Percentiles rank a stretch among this genome's conserved stretches.
These are phyloP conservation scores for Gnomoniopsis sp. DNA, from an alignment of 2,329 filamentous ascomycete species.

Conservation along the genomic window DNA sequence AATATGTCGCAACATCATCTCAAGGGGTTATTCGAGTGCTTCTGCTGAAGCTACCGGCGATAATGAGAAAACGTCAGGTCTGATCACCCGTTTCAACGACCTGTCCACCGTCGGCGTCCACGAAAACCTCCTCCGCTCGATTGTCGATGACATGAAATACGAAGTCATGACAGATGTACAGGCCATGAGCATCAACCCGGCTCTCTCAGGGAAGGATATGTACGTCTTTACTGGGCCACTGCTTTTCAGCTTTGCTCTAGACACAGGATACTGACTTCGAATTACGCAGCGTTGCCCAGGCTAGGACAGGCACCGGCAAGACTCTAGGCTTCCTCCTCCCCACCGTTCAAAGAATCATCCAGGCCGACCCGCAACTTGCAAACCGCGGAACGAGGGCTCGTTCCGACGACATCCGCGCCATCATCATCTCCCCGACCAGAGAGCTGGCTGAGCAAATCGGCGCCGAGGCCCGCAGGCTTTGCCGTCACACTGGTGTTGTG, in stretches of 20 bases:
- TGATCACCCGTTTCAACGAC: conserved; percentile 41
- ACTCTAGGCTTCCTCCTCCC: conserved; percentile 91
- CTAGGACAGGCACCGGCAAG: conserved; percentile 96
- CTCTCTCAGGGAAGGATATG: conserved; percentile 78
- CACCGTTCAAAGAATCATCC: conserved; percentile 74
- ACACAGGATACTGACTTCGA: conserved; percentile 20
- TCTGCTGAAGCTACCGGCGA: conserved; percentile 15
- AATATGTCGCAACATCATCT: conserved; percentile 9
- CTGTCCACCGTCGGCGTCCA: conserved; percentile 53
- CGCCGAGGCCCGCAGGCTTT: conserved; percentile 70
- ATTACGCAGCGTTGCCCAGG: conserved; percentile 74
- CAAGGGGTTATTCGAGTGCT: conserved; percentile 20
- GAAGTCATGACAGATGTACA: conserved; percentile 92
- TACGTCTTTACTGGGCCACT: conserved; percentile 44
- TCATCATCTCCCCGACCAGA: conserved; percentile 75
- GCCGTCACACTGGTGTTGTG: conserved; percentile 60
- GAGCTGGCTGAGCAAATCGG: conserved; percentile 80
- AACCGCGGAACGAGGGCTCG: conserved; percentile 31
- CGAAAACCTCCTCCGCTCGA: conserved; percentile 59
- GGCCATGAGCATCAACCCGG: conserved; percentile 74
- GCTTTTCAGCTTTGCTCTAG: background rate
- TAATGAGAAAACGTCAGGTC: conserved; percentile 19
- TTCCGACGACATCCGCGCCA: conserved; percentile 61
- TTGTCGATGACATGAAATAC: conserved; percentile 72
- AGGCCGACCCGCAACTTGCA: conserved; percentile 59